Evolutionary conservation across 495 filamentous ascomycete genomes (phyloP).

Genomic region (Friedmanniomyces simplex): DNA sequence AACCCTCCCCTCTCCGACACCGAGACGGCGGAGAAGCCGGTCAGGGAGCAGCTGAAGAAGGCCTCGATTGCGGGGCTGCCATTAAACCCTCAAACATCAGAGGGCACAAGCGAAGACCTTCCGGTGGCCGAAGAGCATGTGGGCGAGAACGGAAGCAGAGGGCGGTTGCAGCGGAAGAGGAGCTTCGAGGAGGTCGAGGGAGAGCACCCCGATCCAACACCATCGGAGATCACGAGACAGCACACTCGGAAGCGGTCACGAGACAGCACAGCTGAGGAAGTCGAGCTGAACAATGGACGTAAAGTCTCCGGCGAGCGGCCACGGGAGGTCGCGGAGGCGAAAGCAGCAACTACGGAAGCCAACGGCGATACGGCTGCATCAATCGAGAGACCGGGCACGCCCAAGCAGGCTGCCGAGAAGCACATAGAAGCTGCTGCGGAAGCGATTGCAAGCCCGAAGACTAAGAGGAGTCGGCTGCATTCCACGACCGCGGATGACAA

Average conservation of each 20-base stretch:
- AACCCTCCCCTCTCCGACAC: conserved; percentile 11
- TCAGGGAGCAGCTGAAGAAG: conserved; percentile 52
- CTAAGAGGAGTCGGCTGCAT: conserved; percentile 23
- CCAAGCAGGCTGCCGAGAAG: neutral
- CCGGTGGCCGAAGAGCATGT: neutral
- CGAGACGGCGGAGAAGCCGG: conserved; percentile 37
- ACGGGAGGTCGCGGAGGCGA: neutral
- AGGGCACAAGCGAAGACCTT: conserved; percentile 11
- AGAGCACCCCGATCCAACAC: conserved; percentile 16
- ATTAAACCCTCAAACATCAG: conserved; percentile 4
- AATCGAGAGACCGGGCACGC: conserved; percentile 5
- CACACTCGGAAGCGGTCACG: conserved; percentile 32
- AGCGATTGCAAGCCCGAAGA: conserved; percentile 18
- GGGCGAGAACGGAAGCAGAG: neutral
- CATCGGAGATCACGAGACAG: conserved; percentile 13
- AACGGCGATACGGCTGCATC: neutral
- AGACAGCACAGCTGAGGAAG: conserved; percentile 21
- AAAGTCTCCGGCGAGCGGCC: conserved; percentile 16
- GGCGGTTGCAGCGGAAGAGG: conserved; percentile 39
- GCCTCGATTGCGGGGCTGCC: conserved; percentile 42
- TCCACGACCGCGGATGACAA: conserved; percentile 6
- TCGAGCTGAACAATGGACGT: conserved; percentile 15
- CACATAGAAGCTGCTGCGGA: conserved; percentile 1
- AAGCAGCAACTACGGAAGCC: conserved; percentile 6
- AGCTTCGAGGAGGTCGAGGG: conserved; percentile 44